Base-by-base conservation (phyloP, 2,329 filamentous ascomycete species). In the Calcarisporium arbuscula region DNA sequence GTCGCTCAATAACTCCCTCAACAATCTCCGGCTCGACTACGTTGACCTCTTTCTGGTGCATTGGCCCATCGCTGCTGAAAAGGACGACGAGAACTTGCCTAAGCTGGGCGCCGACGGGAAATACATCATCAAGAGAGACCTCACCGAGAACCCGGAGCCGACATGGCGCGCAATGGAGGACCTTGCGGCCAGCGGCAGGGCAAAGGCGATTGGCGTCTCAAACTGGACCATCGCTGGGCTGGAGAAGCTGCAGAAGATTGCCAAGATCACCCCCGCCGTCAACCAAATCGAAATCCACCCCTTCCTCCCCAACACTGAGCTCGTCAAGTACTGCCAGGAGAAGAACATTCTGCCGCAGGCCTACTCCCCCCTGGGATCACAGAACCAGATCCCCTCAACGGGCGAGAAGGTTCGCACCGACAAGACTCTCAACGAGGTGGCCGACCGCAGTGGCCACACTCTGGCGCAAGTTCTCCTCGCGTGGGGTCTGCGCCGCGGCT, bases 401-500 rank as follows among this genome's bases (percentile, higher is more conserved):
- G n/a, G n/a, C n/a, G n/a, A n/a, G n/a, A n/a, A n/a, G n/a, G n/a
- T n/a, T n/a, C n/a, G n/a, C n/a, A n/a, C n/a, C n/a, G 74, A 82
- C 53, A 50, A 76, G 0, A 74, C 68, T 6, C 74, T 92, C 44
- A 61, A 70, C 8, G 60, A 65, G 22, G 59, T 92, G 18, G 70
- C 81, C 7, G 67, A 73, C 51, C 83, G 85, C 58, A 85, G 92
- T 58, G 60, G 60, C 9, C 85, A 77, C 54, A 82, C 79, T 1
- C 73, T 80, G 7, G 84, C 79, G 7, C 85, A 92, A 61, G 61
- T 94, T 34, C 63, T 92, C 54, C 70, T 94, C 35, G 74, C 84
- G 44, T 92, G 85, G 86, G 83, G 77, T 42, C 61, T 88, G 42
- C 82, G 90, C 54, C 74, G 85, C 50, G 80, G 79, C 33, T 82